Evolutionary conservation across 192 early-diverging fungal species (phyloP).

Genomic region (Obelidium mucronatum): DNA sequence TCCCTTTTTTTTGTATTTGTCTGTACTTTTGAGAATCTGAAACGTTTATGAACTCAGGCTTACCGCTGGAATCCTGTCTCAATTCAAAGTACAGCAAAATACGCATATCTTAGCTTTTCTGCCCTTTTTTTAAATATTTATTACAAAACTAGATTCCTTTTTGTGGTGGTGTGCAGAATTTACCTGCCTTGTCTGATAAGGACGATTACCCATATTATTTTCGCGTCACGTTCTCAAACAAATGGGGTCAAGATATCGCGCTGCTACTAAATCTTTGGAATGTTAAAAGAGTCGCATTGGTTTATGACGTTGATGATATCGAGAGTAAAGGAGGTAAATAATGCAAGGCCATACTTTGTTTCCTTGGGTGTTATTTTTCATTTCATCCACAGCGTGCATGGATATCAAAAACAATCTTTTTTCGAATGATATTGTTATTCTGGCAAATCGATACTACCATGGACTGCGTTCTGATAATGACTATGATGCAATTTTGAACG

Average conservation of each 20-base stretch:
- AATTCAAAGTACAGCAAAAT: neutral
- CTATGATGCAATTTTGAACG: neutral
- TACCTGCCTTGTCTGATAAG: neutral
- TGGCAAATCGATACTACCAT: neutral
- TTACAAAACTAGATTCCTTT: neutral
- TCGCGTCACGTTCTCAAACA: constrained; percentile 4
- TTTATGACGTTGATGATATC: neutral
- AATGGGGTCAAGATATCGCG: neutral
- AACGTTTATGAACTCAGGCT: too few relatives aligned
- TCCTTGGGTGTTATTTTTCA: neutral
- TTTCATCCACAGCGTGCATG: neutral
- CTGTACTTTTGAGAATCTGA: too few relatives aligned
- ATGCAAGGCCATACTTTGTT: neutral
- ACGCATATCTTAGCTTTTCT: neutral
- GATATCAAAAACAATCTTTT: constrained; percentile 2
- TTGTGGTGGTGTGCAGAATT: constrained; percentile 8
- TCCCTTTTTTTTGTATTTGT: too few relatives aligned
- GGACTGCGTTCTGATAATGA: neutral
- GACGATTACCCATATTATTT: neutral
- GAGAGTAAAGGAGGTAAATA: neutral
- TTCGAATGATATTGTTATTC: neutral
- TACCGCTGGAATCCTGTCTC: constrained; percentile 6
- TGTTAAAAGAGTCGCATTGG: constrained; percentile 1
- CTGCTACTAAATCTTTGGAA: neutral
- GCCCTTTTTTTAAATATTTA: neutral